A percentile compares a stretch with the other conserved stretches of the same genome.
Evolutionary conservation across 1,139 yeast species (phyloP).

Genomic region (Eremothecium gossypii): DNA sequence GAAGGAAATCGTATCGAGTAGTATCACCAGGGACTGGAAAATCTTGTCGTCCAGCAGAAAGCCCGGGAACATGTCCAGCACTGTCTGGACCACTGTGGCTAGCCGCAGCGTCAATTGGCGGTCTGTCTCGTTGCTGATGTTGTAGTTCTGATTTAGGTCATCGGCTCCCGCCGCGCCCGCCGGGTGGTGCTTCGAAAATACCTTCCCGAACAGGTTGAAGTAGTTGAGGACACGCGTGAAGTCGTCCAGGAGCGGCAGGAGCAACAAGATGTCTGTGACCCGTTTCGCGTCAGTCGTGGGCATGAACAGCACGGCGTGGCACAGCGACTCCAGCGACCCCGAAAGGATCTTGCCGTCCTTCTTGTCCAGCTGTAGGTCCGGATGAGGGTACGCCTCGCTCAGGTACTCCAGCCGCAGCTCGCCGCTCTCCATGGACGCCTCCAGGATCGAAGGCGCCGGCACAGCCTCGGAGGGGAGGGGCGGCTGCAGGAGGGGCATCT

Average conservation of each 20-base stretch:
- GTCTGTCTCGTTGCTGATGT: constrained; percentile 30
- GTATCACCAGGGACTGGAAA: constrained; percentile 35
- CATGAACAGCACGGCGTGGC: constrained; percentile 63
- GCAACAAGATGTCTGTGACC: constrained; percentile 38
- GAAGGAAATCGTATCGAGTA: constrained; percentile 38
- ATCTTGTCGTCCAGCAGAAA: constrained; percentile 45
- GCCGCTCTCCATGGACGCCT: constrained; percentile 1
- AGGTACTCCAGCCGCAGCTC: constrained; percentile 27
- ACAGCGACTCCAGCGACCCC: constrained; percentile 59
- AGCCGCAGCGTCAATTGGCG: constrained; percentile 37
- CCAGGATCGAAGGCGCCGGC: background rate
- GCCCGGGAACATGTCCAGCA: constrained; percentile 43
- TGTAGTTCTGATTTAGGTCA: constrained; percentile 12
- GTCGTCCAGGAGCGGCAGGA: constrained; percentile 60
- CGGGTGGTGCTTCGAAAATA: constrained; percentile 28
- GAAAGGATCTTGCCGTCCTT: constrained; percentile 35
- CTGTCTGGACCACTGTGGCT: constrained; percentile 37
- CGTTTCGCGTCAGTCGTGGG: constrained; percentile 30
- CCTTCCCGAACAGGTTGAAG: constrained; percentile 37
- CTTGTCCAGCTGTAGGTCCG: constrained; percentile 51
- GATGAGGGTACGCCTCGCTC: constrained; percentile 52
- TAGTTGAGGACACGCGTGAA: constrained; percentile 44
- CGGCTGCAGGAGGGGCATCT: background rate
- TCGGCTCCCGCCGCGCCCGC: constrained; percentile 11
- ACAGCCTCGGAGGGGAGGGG: background rate